Conservation (phyloP, 2,329 filamentous ascomycete genomes). For the Corynespora cassiicola region DNA sequence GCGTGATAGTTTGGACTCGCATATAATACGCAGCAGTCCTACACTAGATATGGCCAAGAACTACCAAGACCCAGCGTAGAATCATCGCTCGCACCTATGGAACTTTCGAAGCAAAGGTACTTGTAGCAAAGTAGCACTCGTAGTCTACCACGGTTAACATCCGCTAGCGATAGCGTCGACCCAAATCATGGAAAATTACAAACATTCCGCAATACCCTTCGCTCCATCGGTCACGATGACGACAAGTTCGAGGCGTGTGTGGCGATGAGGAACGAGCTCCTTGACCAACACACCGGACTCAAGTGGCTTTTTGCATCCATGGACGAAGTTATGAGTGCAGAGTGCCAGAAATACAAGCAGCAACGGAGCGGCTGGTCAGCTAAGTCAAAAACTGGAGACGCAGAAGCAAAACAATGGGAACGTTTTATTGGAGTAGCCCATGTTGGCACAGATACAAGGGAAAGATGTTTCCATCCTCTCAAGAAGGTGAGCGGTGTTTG, state of each 20-base stretch:
- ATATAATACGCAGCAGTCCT: too few species aligned
- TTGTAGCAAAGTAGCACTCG: too few species aligned
- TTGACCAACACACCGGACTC: slow-evolving; percentile 6
- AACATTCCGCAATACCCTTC: slow-evolving; percentile 7
- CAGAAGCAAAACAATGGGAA: slow-evolving; percentile 18
- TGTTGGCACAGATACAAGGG: slow-evolving; percentile 10
- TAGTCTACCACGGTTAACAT: too few species aligned
- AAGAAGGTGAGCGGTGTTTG: slow-evolving; percentile 11
- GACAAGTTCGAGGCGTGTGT: slow-evolving; percentile 10
- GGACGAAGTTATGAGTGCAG: slow-evolving; percentile 6
- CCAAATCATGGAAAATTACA: too few species aligned
- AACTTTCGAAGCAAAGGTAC: too few species aligned
- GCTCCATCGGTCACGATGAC: slow-evolving; percentile 4
- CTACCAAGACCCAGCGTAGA: too few species aligned
- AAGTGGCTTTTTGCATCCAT: slow-evolving; percentile 9
- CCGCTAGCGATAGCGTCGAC: too few species aligned
- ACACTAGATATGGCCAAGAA: too few species aligned
- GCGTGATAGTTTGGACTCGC: too few species aligned
- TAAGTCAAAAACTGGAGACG: slow-evolving; percentile 4
- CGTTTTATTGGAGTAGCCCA: slow-evolving; percentile 12
- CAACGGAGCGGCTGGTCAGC: too few species aligned
- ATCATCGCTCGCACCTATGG: too few species aligned
- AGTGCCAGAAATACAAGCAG: too few species aligned
- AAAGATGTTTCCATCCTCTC: slow-evolving; percentile 17
- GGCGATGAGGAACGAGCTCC: slow-evolving; percentile 7